phyloP scores from a whole-genome alignment of 176 grass and related monocot genomes.

The Metroxylon sagu region DNA sequence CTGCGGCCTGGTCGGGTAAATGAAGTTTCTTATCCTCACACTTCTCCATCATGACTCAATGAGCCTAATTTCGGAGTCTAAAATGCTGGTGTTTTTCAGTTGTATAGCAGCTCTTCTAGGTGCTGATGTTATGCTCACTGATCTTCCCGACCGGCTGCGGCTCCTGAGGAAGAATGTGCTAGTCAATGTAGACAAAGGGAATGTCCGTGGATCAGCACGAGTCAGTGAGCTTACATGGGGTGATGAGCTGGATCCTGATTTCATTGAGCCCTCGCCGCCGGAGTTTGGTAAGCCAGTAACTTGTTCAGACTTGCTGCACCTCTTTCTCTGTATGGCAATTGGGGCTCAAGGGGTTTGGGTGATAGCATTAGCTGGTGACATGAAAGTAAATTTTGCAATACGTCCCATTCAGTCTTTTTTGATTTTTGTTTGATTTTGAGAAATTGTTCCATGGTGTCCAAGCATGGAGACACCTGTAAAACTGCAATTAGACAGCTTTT shows the following conservation, averaged over 20 bases:
- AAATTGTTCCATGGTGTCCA: no score
- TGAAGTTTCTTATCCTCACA: background rate
- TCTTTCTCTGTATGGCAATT: no score
- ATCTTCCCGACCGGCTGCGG: conserved; percentile 74
- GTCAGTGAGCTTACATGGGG: conserved; percentile 64
- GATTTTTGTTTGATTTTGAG: no score
- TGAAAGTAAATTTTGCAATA: no score
- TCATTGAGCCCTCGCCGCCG: conserved; percentile 29
- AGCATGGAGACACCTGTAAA: no score
- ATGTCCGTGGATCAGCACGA: conserved; percentile 27
- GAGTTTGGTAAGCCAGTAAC: conserved; percentile 32
- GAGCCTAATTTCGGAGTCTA: no score
- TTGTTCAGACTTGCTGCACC: no score
- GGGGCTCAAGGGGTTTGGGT: no score
- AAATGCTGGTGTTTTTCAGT: conserved; percentile 10
- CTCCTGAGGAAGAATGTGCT: conserved; percentile 68
- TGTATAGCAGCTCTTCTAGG: conserved; percentile 51
- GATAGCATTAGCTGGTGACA: no score
- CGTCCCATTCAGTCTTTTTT: no score
- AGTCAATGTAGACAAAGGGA: conserved; percentile 23
- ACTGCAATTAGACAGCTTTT: no score
- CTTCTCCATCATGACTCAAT: background rate
- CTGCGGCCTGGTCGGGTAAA: conserved; percentile 60
- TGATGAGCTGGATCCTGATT: conserved; percentile 37
- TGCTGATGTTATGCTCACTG: conserved; percentile 53